Evolutionary conservation across 352 stramenopile species (phyloP).

Genomic region (Saprolegnia parasitica): DNA sequence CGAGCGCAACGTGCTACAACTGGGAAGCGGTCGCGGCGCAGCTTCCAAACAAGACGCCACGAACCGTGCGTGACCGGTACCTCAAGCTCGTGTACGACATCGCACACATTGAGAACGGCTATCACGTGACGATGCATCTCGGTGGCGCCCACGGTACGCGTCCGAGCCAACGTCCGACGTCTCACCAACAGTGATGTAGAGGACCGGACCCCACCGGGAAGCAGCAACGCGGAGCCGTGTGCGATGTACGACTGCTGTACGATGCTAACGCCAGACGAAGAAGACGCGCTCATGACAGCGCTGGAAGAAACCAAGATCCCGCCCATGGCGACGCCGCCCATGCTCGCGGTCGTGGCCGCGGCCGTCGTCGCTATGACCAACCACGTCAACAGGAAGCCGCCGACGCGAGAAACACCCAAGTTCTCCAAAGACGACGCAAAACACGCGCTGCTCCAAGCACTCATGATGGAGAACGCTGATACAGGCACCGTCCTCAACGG

Average conservation of each 20-base stretch:
- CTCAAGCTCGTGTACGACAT: constrained; percentile 74
- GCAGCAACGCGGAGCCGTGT: constrained; percentile 30
- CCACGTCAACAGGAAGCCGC: constrained; percentile 34
- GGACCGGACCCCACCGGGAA: neutral
- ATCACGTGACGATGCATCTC: constrained; percentile 59
- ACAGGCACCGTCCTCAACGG: neutral
- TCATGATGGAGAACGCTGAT: neutral
- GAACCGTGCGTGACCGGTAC: constrained; percentile 59
- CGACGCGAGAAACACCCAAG: neutral
- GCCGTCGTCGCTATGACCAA: constrained; percentile 54
- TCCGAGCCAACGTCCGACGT: neutral
- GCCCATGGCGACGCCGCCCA: constrained; percentile 37
- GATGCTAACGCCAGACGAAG: constrained; percentile 50
- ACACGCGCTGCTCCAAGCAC: constrained; percentile 4
- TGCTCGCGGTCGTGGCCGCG: constrained; percentile 50
- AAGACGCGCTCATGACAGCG: constrained; percentile 43
- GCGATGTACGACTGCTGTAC: constrained; percentile 46
- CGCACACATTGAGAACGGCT: constrained; percentile 55
- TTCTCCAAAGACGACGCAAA: constrained; percentile 27
- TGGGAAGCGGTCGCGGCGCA: constrained; percentile 56
- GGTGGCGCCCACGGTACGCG: constrained; percentile 33
- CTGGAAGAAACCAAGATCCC: constrained; percentile 55
- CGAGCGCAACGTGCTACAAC: constrained; percentile 41
- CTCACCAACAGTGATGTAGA: neutral
- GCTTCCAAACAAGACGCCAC: constrained; percentile 46